Evolutionary conservation across 2,329 filamentous ascomycete species (phyloP).

Genomic region (Atkinsonella texensis): DNA sequence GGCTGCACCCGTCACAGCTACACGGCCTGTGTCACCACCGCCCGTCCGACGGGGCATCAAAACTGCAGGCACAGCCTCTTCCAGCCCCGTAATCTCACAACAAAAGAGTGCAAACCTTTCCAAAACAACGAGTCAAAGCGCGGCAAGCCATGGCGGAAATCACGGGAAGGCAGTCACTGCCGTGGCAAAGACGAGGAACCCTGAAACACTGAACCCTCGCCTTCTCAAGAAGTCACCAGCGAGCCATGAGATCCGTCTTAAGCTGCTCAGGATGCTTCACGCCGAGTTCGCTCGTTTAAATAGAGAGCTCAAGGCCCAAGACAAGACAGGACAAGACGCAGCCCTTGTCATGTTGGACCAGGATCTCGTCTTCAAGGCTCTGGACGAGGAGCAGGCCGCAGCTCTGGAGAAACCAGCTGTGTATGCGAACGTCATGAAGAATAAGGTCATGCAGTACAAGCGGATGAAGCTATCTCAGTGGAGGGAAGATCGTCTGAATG

Average conservation of each 20-base stretch:
- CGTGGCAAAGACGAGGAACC: constrained; percentile 10
- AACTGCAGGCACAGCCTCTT: constrained; percentile 1
- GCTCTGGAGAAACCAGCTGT: constrained; percentile 56
- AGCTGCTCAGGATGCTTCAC: constrained; percentile 51
- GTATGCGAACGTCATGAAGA: constrained; percentile 77
- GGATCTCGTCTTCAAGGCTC: constrained; percentile 52
- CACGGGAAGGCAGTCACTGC: background rate
- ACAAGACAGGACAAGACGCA: constrained; percentile 32
- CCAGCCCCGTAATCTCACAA: background rate
- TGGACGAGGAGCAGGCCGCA: constrained; percentile 68
- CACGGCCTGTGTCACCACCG: constrained; percentile 23
- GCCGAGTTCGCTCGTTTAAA: constrained; percentile 57
- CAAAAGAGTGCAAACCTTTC: background rate
- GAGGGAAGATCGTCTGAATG: constrained; percentile 44
- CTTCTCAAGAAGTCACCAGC: constrained; percentile 47
- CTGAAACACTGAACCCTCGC: constrained; percentile 55
- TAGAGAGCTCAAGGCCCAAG: constrained; percentile 41
- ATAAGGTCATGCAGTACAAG: constrained; percentile 62
- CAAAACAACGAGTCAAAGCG: background rate
- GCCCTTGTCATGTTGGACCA: constrained; percentile 47
- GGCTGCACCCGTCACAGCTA: constrained; percentile 9
- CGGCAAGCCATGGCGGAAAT: background rate
- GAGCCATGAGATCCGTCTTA: constrained; percentile 41
- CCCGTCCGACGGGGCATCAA: constrained; percentile 13
- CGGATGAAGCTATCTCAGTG: constrained; percentile 64